phyloP scores from a whole-genome alignment of 768 basidiomycete species.

The Tulasnella calospora region DNA sequence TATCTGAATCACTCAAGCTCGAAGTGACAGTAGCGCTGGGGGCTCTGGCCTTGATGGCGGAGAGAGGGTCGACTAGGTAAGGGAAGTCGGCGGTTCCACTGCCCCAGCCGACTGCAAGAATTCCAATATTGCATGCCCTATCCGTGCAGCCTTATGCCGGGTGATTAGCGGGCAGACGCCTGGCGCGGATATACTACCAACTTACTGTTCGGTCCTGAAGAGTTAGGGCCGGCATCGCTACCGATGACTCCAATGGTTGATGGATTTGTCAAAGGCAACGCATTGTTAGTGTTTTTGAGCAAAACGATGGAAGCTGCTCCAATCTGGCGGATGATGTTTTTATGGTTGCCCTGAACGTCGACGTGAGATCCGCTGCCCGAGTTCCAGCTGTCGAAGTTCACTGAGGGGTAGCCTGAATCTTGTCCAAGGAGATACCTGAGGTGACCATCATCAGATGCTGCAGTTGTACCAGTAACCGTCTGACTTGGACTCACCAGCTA shows the following conservation, averaged over 20 bases:
- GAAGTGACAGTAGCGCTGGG: slow-evolving; percentile 42
- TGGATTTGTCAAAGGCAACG: slow-evolving; percentile 46
- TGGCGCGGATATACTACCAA: slow-evolving; percentile 30
- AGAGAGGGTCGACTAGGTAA: slow-evolving; percentile 33
- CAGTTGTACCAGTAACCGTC: slow-evolving; percentile 28
- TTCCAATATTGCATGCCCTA: slow-evolving; percentile 53
- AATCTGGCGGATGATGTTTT: slow-evolving; percentile 48
- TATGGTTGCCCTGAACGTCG: slow-evolving; percentile 43
- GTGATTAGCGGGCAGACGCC: neutral
- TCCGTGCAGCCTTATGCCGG: slow-evolving; percentile 39
- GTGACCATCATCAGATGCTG: slow-evolving; percentile 38
- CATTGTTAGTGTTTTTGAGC: slow-evolving; percentile 52
- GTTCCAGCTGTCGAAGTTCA: slow-evolving; percentile 68
- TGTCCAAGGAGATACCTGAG: slow-evolving; percentile 59
- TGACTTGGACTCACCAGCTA: slow-evolving; percentile 46
- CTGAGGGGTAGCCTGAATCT: slow-evolving; percentile 58
- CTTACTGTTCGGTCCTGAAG: slow-evolving; percentile 51
- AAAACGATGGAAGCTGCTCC: slow-evolving; percentile 62
- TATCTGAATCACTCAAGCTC: slow-evolving; percentile 49
- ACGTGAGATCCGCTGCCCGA: slow-evolving; percentile 33
- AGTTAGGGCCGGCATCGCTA: slow-evolving; percentile 51
- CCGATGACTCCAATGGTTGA: slow-evolving; percentile 53
- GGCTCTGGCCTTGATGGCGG: slow-evolving; percentile 46
- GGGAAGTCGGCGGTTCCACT: slow-evolving; percentile 49
- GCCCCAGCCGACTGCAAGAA: slow-evolving; percentile 57